Base-by-base conservation (phyloP, 768 basidiomycete genomes). In the Lactifluus hygrophoroides region DNA sequence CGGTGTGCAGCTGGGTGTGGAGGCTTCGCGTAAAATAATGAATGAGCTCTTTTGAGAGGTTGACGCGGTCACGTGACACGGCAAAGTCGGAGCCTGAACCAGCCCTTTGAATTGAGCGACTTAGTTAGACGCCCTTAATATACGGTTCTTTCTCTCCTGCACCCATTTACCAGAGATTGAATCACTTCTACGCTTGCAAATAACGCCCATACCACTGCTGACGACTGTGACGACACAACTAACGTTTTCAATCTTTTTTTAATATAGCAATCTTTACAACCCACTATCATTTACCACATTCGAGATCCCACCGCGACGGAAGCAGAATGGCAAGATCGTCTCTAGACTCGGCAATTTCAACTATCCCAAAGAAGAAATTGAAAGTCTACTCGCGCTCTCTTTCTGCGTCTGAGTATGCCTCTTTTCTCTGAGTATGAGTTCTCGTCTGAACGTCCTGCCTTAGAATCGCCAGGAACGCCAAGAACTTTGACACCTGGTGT, bases 1-100 rank as follows among this genome's bases (percentile, higher is more conserved):
- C 53, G 8, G 68, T 69, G 32, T 67, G 23, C 66, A 93, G 90
- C 82, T 96, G 54, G 94, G 94, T 35, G 94, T 98, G 7, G 94
- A 98, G 70, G 82, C 86, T 27, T 90, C 91, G 58, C 80, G 92
- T 73, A 90, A 90, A 69, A 44, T 85, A 8, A 80, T 96, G 78
- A 88, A 97, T 70, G 73, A 72, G 60, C 61, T 90, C 6, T 86
- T 82, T 61, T 82, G 65, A 70, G 35, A 14, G 27, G 34, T n/a
- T 34, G 40, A 51, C 54, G 17, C 59, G 59, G 44, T 56, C 58
- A 59, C 58, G 53, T 59, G 58, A 17, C 45, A 35, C 4, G 37
- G 3, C n/a, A 5, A 11, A 3, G 9, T 49, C 32, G 32, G 48
- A 35, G 19, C 48, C 32, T 23, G 25, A 46, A 46, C 14, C 11